Evolutionary conservation across 768 basidiomycete species (phyloP).

Genomic region (Termitomyces sp.): DNA sequence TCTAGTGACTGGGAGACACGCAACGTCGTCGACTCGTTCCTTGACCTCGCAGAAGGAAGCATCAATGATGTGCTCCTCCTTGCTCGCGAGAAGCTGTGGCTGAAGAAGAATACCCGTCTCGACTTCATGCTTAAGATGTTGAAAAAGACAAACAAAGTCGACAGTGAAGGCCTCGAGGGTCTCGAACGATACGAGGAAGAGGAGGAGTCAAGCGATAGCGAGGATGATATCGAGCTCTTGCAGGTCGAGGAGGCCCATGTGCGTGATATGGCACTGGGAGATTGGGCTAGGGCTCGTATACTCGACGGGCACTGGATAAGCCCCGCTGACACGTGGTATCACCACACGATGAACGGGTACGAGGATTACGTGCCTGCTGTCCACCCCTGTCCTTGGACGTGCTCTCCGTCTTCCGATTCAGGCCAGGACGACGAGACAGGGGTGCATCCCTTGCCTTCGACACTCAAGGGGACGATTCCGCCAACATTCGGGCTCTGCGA

Average conservation of each 20-base stretch:
- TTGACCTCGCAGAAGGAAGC: slow-evolving; percentile 70
- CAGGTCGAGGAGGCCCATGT: slow-evolving; percentile 39
- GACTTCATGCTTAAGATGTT: slow-evolving; percentile 46
- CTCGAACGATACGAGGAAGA: slow-evolving; percentile 20
- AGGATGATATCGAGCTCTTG: slow-evolving; percentile 40
- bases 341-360: slow-evolving; percentile 33
- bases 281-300: slow-evolving; percentile 70
- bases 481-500: slow-evolving; percentile 66
- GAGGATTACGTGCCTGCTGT: slow-evolving; percentile 32
- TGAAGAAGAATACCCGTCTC: slow-evolving; percentile 60
- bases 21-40: slow-evolving; percentile 64
- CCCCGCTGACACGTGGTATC: slow-evolving; percentile 69
- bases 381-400: slow-evolving; percentile 66
- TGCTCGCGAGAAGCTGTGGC: slow-evolving; percentile 71
- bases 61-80: slow-evolving; percentile 56
- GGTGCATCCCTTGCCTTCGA: slow-evolving; percentile 46
- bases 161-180: slow-evolving; percentile 7
- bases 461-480: slow-evolving; percentile 47
- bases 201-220: slow-evolving; percentile 41
- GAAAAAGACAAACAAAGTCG: slow-evolving; percentile 27
- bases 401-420: slow-evolving; percentile 21
- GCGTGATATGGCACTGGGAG: slow-evolving; percentile 56
- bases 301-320: slow-evolving; percentile 75
- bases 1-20: slow-evolving; percentile 64
- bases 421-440: slow-evolving; percentile 23